Base-by-base conservation (phyloP, 495 filamentous ascomycete species). In the Thermochaetoides thermophila region DNA sequence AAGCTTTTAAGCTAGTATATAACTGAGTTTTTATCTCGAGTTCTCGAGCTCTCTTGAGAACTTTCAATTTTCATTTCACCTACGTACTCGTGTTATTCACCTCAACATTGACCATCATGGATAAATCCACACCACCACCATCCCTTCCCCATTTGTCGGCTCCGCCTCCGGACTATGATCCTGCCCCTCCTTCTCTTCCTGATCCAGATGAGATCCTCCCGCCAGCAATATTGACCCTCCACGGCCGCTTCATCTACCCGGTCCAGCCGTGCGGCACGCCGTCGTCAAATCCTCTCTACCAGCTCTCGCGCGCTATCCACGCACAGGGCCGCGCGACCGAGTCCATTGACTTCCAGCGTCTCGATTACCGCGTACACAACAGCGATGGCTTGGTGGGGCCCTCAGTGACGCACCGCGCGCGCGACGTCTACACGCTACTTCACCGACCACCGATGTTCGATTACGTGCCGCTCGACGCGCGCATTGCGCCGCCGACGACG, bases 261-360 rank as follows among this genome's bases (percentile, higher is more conserved):
- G 18, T 7, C 12, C 1, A 7, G 11, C 13, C 28, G 9, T 29
- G 45, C 13, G 44, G 45, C 10, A 28, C 47, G 0, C 35, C 38
- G 14, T 30, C 35, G 29, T 43, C 48, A 6, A 12, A 39, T 7
- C 45, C 52, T 7, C 15, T 44, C 17, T 56, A 56, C 32, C 38
- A 52, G 29, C 48, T 54, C 13, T 52, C 52, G 15, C 35, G 46
- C 14, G 35, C 32, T 3, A 50, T 45, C 17, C 48, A 53, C 29
- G 34, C 39, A 7, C 48, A 43, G 27, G 34, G 37, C 2, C 9
- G 8, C 3, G 42, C 39, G 0, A 41, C 44, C 2, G 36, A 28
- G 3, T 10, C 5, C 7, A 48, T 59, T 12, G 40, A 45, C 5
- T 45, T 59, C 21, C 15, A 48, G 16, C 55, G 55, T 1, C 33